Evolutionary conservation across 495 filamentous ascomycete genomes (phyloP).

Genomic region (Amphirosellinia nigrospora): DNA sequence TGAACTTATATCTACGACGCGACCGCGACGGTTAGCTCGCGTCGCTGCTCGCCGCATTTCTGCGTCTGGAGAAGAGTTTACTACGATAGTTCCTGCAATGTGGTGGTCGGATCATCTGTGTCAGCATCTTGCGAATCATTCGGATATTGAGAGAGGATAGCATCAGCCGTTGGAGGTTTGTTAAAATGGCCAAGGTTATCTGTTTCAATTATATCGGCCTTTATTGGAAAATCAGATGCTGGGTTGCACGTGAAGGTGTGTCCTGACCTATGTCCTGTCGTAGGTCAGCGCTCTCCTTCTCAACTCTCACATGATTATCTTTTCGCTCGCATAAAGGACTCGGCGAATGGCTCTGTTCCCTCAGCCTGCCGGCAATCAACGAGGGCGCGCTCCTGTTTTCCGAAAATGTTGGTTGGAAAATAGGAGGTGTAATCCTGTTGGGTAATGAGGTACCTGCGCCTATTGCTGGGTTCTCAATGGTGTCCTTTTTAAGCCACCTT

Average conservation of each 20-base stretch:
- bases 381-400: neutral
- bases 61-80: neutral
- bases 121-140: neutral
- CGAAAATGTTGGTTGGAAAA: neutral
- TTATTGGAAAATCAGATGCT: neutral
- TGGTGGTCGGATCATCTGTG: neutral
- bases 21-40: neutral
- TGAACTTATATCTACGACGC: neutral
- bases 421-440: slow-evolving; percentile 30
- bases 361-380: neutral
- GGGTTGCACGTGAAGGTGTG: neutral
- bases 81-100: neutral
- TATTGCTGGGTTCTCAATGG: slow-evolving; percentile 25
- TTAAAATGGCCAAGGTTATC: neutral
- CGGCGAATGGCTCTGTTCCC: neutral
- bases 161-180: too few species aligned
- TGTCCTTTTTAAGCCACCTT: slow-evolving; percentile 38
- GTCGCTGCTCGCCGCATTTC: neutral
- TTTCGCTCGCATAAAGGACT: slow-evolving; percentile 1
- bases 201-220: neutral
- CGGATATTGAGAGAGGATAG: neutral
- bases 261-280: neutral
- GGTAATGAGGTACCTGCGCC: slow-evolving; percentile 37
- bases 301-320: neutral
- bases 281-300: neutral